Evolutionary conservation across 768 basidiomycete genomes (phyloP).

Genomic region (Coprinellus aureogranulatus): DNA sequence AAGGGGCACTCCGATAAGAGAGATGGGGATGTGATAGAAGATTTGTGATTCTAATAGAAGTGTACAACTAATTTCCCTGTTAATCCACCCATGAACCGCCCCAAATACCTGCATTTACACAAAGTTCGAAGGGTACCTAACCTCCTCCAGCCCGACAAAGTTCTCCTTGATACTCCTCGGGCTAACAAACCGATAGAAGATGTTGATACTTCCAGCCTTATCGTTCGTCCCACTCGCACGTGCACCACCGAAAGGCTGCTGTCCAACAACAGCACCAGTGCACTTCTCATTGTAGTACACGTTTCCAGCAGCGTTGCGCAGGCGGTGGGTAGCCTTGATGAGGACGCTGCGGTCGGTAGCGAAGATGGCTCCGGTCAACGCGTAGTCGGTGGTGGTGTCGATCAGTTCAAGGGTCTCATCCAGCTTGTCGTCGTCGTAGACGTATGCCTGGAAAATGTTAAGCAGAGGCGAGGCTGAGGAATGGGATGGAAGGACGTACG

Average conservation of each 20-base stretch:
- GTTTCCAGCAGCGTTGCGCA: conserved; percentile 92
- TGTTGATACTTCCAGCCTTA: conserved; percentile 82
- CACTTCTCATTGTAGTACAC: conserved; percentile 99
- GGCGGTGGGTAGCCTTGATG: conserved; percentile 71
- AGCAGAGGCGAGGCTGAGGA: background rate
- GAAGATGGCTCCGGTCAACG: conserved; percentile 93
- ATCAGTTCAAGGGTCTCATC: conserved; percentile 86
- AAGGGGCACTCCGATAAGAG: too few species aligned
- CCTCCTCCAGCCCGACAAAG: conserved; percentile 80
- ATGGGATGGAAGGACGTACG: conserved; percentile 36
- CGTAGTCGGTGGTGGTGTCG: conserved; percentile 84
- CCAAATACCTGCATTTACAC: conserved; percentile 38
- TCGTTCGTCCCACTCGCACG: conserved; percentile 96
- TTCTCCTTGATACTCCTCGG: conserved; percentile 97
- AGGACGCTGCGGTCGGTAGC: conserved; percentile 78
- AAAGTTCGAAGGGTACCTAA: conserved; percentile 85
- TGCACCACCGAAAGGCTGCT: conserved; percentile 96
- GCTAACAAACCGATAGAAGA: conserved; percentile 75
- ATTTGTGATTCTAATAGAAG: background rate
- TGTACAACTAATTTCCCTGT: background rate
- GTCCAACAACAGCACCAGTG: conserved; percentile 95
- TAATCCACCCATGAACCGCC: background rate
- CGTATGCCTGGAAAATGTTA: conserved; percentile 61
- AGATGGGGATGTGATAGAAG: too few species aligned
- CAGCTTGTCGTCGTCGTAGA: conserved; percentile 84